Evolutionary conservation across 2,329 filamentous ascomycete genomes (phyloP).

Genomic region (Blastomyces parvus): DNA sequence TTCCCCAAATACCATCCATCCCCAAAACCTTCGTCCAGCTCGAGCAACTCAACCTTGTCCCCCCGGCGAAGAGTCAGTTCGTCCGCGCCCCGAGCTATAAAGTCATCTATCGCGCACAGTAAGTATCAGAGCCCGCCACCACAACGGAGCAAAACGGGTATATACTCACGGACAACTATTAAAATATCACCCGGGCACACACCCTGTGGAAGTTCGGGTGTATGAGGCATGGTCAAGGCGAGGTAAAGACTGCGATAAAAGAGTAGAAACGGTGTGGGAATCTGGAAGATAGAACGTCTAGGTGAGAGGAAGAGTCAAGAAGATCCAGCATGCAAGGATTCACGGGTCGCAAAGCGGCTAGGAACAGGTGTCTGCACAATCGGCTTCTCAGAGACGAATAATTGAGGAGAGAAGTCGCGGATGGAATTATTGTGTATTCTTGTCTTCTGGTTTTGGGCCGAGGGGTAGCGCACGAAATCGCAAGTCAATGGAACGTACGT

Average conservation of each 20-base stretch:
- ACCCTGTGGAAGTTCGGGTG: conserved; percentile 26
- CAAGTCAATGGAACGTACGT: not conserved
- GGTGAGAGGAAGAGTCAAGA: conserved; percentile 8
- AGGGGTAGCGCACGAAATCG: not conserved
- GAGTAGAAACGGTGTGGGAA: not conserved
- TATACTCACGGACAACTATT: conserved; percentile 38
- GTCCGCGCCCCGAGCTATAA: conserved; percentile 80
- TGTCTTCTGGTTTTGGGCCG: not conserved
- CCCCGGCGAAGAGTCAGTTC: conserved; percentile 80
- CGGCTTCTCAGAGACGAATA: not conserved
- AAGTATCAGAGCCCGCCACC: conserved; percentile 11
- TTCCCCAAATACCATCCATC: conserved; percentile 57
- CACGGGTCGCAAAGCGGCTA: not conserved
- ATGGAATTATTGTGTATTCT: not conserved
- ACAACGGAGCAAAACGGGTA: conserved; percentile 11
- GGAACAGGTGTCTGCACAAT: not conserved
- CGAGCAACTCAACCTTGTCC: conserved; percentile 53
- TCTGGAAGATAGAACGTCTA: not conserved
- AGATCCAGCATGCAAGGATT: not conserved
- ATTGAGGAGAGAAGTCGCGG: not conserved
- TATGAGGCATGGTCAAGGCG: conserved; percentile 25
- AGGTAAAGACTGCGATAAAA: conserved; percentile 23
- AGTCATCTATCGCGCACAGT: conserved; percentile 61
- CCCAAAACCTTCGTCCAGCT: conserved; percentile 57
- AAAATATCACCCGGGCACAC: conserved; percentile 36